Base-by-base conservation (phyloP, 768 basidiomycete genomes). In the Collybia nuda region DNA sequence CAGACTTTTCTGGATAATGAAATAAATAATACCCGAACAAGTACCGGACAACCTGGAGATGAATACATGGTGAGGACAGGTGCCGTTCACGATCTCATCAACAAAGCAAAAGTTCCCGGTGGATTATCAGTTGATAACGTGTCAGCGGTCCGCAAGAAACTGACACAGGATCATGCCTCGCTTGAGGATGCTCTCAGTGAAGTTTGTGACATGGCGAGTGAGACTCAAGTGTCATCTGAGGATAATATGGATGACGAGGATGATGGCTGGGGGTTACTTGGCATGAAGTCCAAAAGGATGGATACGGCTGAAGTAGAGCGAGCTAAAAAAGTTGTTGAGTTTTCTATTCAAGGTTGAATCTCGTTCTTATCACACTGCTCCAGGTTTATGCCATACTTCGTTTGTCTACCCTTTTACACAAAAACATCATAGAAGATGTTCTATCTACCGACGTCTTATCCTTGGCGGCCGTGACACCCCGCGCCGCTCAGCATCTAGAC, bases 231-330 rank as follows among this genome's bases (percentile, higher is more conserved):
- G 12, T 64, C 61, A 8, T 56, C 57, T 5, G 55, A 65, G 11
- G 63, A 66, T 11, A 65, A 68, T 5, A 70, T 70, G 12, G 68
- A 71, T 2, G 62, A 56, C n/a, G 74, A 77, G 48, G 80, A 55
- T 40, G 59, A 82, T 60, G 86, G 84, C 3, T 86, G 84, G 85
- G 79, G 79, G 48, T 86, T 88, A 56, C 68, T 89, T 9, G 83
- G 77, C 0, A 57, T 85, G 12, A 72, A 66, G n/a, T 64, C 78
- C 5, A 65, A 70, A 50, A 73, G 67, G 37, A 67, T 88, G 65
- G 69, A 72, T 29, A 54, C 62, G 1, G 62, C 62, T 24, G 88
- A 90, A 60, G 60, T 81, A n/a, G 71, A 73, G 21, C 76, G 82
- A 39, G 68, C 82, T 14, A 80, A 81, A 60, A 82, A 81, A 75